These are phyloP conservation scores for Homolaphlyctis polyrhiza DNA, from an alignment of 371 early-diverging fungal genomes.

Conservation along the genomic window DNA sequence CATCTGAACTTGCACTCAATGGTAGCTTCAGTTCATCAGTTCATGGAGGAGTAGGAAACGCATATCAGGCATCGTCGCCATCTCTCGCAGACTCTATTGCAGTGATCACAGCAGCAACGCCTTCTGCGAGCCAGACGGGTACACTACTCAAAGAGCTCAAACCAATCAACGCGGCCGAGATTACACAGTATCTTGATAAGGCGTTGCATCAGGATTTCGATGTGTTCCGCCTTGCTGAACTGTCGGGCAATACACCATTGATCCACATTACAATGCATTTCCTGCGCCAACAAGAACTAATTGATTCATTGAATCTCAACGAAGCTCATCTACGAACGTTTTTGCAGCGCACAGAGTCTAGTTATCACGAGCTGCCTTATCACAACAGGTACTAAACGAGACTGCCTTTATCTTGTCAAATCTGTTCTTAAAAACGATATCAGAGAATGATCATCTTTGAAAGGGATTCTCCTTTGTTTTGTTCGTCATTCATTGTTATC, in stretches of 20 bases:
- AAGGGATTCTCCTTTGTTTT: too few relatives aligned
- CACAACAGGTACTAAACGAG: conserved; percentile 36
- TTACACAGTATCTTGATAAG: conserved; percentile 22
- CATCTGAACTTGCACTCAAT: too few relatives aligned
- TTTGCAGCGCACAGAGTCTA: conserved; percentile 28
- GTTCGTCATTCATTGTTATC: too few relatives aligned
- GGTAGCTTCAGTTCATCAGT: too few relatives aligned
- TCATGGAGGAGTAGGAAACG: too few relatives aligned
- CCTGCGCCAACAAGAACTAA: conserved; percentile 31
- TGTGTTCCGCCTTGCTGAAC: conserved; percentile 34
- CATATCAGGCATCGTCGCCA: too few relatives aligned
- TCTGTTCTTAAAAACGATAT: not conserved
- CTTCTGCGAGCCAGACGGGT: too few relatives aligned
- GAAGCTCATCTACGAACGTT: conserved; percentile 21
- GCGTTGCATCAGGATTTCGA: conserved; percentile 37
- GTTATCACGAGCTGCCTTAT: conserved; percentile 38
- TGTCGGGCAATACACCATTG: conserved; percentile 37
- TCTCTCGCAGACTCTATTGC: too few relatives aligned
- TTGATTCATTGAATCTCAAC: conserved; percentile 30
- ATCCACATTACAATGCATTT: conserved; percentile 34
- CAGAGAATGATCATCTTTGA: too few relatives aligned
- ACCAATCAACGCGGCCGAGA: conserved; percentile 22
- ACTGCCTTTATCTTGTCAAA: not conserved
- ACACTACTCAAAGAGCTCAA: not conserved
- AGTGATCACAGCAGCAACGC: too few relatives aligned